Percentiles rank a stretch among this genome's conserved stretches.
Conservation (phyloP, 129 eudicot genomes). For the Smallanthus sonchifolius region DNA sequence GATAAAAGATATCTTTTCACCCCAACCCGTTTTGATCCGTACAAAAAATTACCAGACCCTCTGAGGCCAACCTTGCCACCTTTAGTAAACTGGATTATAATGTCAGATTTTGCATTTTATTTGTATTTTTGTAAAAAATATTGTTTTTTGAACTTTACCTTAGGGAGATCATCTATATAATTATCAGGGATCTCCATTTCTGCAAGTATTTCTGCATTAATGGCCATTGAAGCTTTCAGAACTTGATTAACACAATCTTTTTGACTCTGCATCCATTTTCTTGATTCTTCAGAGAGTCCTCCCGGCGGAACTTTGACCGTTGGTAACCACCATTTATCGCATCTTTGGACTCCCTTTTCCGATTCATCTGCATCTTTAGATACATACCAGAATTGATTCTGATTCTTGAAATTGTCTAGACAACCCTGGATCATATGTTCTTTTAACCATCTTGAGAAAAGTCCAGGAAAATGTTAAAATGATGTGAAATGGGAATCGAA, state of each 20-base stretch:
- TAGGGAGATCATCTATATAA: slow-evolving; percentile 72
- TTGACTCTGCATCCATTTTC: slow-evolving; percentile 61
- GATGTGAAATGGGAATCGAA: slow-evolving; percentile 16
- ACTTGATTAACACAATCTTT: slow-evolving; percentile 89
- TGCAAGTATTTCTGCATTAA: slow-evolving; percentile 66
- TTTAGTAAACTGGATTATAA: not conserved
- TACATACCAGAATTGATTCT: slow-evolving; percentile 61
- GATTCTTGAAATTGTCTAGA: slow-evolving; percentile 62
- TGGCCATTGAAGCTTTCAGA: slow-evolving; percentile 83
- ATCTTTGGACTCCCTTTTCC: slow-evolving; percentile 61
- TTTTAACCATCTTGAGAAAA: slow-evolving; percentile 8
- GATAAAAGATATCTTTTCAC: not conserved
- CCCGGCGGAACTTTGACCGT: slow-evolving; percentile 68
- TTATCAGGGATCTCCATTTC: slow-evolving; percentile 79
- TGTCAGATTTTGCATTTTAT: too few species aligned
- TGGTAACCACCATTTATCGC: slow-evolving; percentile 84
- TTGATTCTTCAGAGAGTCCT: slow-evolving; percentile 60
- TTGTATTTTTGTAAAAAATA: too few species aligned
- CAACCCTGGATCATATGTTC: slow-evolving; percentile 50
- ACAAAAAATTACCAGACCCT: not conserved
- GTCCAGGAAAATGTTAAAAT: not conserved
- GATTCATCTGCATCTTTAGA: slow-evolving; percentile 73
- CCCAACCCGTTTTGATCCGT: not conserved
- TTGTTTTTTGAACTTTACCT: not conserved
- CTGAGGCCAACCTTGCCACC: not conserved